Base-by-base conservation (phyloP, 2,329 filamentous ascomycete species). In the Aureobasidium namibiae region DNA sequence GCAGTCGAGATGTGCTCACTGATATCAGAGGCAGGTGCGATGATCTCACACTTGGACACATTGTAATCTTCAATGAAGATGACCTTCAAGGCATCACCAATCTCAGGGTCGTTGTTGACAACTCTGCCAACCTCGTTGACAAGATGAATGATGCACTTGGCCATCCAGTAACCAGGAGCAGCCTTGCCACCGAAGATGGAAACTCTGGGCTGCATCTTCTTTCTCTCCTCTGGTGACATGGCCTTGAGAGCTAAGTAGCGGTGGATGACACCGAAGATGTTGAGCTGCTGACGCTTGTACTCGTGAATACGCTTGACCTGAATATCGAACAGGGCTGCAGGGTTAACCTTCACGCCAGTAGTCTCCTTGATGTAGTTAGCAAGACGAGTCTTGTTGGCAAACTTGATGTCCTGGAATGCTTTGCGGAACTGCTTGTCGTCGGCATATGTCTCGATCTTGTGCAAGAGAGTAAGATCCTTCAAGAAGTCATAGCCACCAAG, bases 291-390 rank as follows among this genome's bases (percentile, higher is more conserved):
- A 61, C 92, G 88, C 82, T 99, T 99, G 78, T 99, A 99, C 69
- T 99, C 94, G 74, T 99, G 94, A 66, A 99, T 99, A 69, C 94
- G 88, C 82, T 99, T 99, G 68, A 99, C 94, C 71, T 99, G 94
- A 11, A 99, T 89, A 70, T 99, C 94, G 67, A 99, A 99, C 18
- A 99, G 81, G 0, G 92, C 83, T 10, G 87, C 78, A 0, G 94
- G 92, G 72, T 96, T 94, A 72, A 99, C 90, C 4, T 81, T 85
- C 60, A 96, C 82, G 31, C 87, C 88, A 1, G 86, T 89, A 6
- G 87, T 86, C 31, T 84, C 80, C 77, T 94, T 90, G 77, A 99
- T 96, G 73, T 94, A 89, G 72, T 91, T 88, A 45, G 94, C 92
- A 58, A 99, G 82, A 52, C 89, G 86, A 61, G 95, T 84, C 76